phyloP scores from a whole-genome alignment of 257 asterid genomes.

The Handroanthus guayacan region DNA sequence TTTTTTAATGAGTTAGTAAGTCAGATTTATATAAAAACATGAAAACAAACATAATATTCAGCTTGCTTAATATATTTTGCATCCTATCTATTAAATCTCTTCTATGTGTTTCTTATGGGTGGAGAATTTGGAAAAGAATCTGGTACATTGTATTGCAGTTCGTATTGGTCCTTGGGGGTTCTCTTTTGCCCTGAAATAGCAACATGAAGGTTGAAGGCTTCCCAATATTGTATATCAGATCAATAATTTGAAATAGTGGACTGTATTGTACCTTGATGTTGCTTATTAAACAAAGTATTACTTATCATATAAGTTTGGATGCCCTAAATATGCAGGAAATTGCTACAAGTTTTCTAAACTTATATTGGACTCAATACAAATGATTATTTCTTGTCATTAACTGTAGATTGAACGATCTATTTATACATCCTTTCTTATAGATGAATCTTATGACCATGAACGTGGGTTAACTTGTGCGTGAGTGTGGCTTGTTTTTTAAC shows the following conservation, averaged over 20 bases:
- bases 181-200: conserved; percentile 19
- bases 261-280: conserved; percentile 18
- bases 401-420: conserved; percentile 16
- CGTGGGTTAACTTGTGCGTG: conserved; percentile 27
- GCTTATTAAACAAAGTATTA: conserved; percentile 7
- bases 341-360: conserved; percentile 24
- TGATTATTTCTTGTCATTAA: background rate
- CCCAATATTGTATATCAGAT: conserved; percentile 14
- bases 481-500: conserved; percentile 18
- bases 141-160: conserved; percentile 7
- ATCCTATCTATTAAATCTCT: conserved; percentile 14
- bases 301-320: conserved; percentile 12
- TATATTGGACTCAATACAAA: background rate
- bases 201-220: conserved; percentile 10
- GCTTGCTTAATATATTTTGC: conserved; percentile 4
- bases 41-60: conserved; percentile 8
- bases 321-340: conserved; percentile 1
- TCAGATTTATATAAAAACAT: background rate
- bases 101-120: conserved; percentile 23
- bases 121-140: conserved; percentile 20
- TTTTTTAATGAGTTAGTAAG: conserved; percentile 12
- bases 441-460: background rate
- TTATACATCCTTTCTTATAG: conserved; percentile 1
- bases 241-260: conserved; percentile 29
- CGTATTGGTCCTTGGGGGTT: background rate